Evolutionary conservation across 129 eudicot genomes (phyloP).

Genomic region (Mikania micrantha): DNA sequence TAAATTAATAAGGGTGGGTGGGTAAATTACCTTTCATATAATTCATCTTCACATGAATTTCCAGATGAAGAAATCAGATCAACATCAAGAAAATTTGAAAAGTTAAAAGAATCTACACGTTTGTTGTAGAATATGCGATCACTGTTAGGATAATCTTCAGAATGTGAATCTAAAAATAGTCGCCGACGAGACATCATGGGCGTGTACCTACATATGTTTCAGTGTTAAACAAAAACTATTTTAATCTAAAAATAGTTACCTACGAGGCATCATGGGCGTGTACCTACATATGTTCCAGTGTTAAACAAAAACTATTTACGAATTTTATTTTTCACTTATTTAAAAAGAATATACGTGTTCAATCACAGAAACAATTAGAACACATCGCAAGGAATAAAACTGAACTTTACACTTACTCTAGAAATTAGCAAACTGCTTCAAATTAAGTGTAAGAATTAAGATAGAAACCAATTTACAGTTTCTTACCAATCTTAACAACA

Average conservation of each 20-base stretch:
- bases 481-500: too few species aligned
- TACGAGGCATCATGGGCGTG: too few species aligned
- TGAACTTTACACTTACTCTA: neutral
- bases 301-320: neutral
- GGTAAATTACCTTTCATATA: slow-evolving; percentile 51
- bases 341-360: neutral
- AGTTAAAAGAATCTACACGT: slow-evolving; percentile 44
- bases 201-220: slow-evolving; percentile 36
- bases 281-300: too few species aligned
- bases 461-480: neutral
- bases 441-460: neutral
- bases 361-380: neutral
- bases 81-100: slow-evolving; percentile 67
- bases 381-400: neutral
- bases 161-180: slow-evolving; percentile 30
- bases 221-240: neutral
- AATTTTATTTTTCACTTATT: neutral
- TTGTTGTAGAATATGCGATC: slow-evolving; percentile 41
- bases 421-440: neutral
- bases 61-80: slow-evolving; percentile 87
- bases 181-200: slow-evolving; percentile 41
- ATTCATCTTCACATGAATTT: slow-evolving; percentile 74
- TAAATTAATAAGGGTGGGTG: neutral
- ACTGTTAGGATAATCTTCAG: slow-evolving; percentile 38
- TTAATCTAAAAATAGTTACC: too few species aligned